Evolutionary conservation across 495 filamentous ascomycete species (phyloP), one percentile per base, ranked within the genome.

Genomic region (Cladorrhinum samala): DNA sequence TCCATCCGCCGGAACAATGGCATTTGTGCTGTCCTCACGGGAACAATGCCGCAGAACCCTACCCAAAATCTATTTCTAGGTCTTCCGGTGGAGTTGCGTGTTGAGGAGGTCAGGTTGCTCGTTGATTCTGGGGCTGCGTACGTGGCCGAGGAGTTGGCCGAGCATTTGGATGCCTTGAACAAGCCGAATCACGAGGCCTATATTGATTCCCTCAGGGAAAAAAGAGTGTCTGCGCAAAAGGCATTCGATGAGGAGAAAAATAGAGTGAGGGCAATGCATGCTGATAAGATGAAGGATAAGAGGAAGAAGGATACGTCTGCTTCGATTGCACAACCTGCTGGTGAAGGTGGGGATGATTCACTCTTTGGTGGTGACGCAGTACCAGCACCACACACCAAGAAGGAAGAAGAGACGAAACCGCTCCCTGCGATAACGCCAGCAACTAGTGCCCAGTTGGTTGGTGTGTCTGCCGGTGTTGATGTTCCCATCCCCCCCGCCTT

Each of bases 41-140:
- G 93, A 39, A 88, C 86, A 2, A 82, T 96, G 38, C 90, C 94
- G 2, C 93, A 96, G 70, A 81, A 86, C 39, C 90, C 92, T 5
- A 89, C 92, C 59, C 93, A 98, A 68, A 98, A 96, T 74, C 78
- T 96, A 46, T 96, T 97, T 66, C 78, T 91, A 52, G 89, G 93
- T 17, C 68, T 97, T 33, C 93, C 93, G 1, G 62, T 96, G 36
- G 85, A 96, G 72, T 73, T 98, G 38, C 89, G 92, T 79, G 84
- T 88, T 0, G 93, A 97, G 67, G 93, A 98, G 72, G 91, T 84
- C 2, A 79, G 82, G 50, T 64, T 95, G 50, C 78, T 98, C 27
- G 83, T 95, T 53, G 88, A 95, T 58, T 86, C 84, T 60, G 83
- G 80, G 59, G 79, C 83, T 59, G 91, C 79, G 52, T 90, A 86